Evolutionary conservation across 2,329 filamentous ascomycete genomes (phyloP).

Genomic region (Phialophora chinensis): DNA sequence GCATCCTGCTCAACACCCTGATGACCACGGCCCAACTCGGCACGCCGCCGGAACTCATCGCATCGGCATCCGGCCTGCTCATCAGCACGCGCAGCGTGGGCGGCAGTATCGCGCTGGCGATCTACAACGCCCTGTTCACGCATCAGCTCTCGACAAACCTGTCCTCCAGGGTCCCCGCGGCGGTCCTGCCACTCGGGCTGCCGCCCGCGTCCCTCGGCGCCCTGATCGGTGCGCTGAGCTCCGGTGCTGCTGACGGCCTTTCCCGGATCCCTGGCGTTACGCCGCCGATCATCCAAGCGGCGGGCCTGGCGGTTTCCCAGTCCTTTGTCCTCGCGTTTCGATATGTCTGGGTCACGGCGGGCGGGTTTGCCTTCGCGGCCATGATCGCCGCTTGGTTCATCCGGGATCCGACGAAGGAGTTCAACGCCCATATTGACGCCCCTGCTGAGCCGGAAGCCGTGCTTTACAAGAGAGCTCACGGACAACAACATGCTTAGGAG

Average conservation of each 20-base stretch:
- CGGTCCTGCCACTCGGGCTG: conserved; percentile 21
- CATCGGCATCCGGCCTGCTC: conserved; percentile 26
- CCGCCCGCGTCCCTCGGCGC: conserved; percentile 8
- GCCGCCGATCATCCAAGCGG: conserved; percentile 21
- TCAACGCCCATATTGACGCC: conserved; percentile 1
- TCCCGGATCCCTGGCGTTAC: conserved; percentile 16
- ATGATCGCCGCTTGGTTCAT: conserved; percentile 10
- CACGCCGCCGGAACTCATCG: conserved; percentile 31
- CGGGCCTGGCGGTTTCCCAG: conserved; percentile 20
- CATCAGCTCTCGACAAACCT: conserved; percentile 14
- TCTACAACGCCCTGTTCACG: conserved; percentile 23
- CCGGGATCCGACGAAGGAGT: conserved; percentile 7
- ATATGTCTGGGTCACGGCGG: conserved; percentile 17
- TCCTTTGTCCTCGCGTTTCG: conserved; percentile 19
- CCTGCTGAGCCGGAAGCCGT: not conserved
- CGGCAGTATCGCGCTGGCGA: conserved; percentile 26
- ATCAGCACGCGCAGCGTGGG: conserved; percentile 26
- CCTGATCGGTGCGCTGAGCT: conserved; percentile 22
- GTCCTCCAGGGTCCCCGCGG: conserved; percentile 17
- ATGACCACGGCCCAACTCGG: conserved; percentile 28
- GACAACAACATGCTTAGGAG: no score
- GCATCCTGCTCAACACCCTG: conserved; percentile 23
- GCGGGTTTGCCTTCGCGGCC: conserved; percentile 20
- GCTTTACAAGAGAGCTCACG: no score
- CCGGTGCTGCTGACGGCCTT: not conserved